Evolutionary conservation across 2,329 filamentous ascomycete genomes (phyloP).

Genomic region (Apiospora saccharicola): DNA sequence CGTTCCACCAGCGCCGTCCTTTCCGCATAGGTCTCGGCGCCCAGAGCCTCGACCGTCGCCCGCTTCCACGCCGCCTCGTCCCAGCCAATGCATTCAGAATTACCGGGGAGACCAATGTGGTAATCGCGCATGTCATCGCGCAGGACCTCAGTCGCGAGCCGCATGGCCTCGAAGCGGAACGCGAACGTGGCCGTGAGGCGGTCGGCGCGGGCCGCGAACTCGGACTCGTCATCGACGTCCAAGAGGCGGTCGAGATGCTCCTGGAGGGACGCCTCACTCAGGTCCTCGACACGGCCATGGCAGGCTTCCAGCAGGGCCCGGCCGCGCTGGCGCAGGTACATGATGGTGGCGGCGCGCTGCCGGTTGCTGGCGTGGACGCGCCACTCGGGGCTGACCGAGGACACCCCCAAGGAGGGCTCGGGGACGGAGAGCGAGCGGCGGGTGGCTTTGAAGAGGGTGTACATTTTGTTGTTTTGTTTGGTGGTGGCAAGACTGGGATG

Average conservation of each 20-base stretch:
- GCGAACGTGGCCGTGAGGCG: not conserved
- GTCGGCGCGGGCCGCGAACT: not conserved
- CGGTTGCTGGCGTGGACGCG: not conserved
- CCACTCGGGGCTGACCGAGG: not conserved
- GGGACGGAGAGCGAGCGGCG: not conserved
- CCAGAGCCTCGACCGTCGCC: not conserved
- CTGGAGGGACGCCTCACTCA: not conserved
- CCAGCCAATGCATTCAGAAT: not conserved
- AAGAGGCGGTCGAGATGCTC: not conserved
- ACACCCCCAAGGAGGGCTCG: not conserved
- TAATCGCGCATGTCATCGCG: not conserved
- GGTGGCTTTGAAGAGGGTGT: not conserved
- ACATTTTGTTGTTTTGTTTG: not conserved
- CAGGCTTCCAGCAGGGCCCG: not conserved
- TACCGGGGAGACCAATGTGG: not conserved
- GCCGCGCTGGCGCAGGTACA: not conserved
- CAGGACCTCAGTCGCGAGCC: not conserved
- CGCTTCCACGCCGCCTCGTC: not conserved
- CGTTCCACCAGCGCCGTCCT: not conserved
- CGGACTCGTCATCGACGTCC: not conserved
- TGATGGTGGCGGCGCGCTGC: not conserved
- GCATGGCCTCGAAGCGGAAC: not conserved
- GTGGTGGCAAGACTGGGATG: not conserved
- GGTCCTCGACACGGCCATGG: not conserved
- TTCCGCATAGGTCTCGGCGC: not conserved